phyloP scores from a whole-genome alignment of 345 rosid genomes.

The Hirschfeldia incana region DNA sequence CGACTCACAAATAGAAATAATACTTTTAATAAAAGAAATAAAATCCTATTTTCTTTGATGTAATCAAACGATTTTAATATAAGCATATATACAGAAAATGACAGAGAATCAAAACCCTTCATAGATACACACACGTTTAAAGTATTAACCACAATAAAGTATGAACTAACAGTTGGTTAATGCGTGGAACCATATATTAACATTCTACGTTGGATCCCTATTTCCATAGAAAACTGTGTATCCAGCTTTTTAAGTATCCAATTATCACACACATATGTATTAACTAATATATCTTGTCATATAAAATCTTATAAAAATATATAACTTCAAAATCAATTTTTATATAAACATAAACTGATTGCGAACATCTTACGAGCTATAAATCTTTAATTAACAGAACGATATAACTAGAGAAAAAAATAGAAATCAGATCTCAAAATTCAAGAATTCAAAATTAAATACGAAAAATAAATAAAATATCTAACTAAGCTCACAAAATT shows the following conservation, averaged over 20 bases:
- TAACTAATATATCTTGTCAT: neutral
- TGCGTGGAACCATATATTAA: slow-evolving; percentile 33
- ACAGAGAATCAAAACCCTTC: neutral
- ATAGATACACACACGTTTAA: slow-evolving; percentile 20
- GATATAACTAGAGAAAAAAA: neutral
- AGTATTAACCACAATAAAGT: slow-evolving; percentile 20
- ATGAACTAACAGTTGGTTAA: slow-evolving; percentile 38
- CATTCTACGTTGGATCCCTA: slow-evolving; percentile 40
- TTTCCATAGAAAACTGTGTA: slow-evolving; percentile 34
- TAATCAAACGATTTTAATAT: neutral
- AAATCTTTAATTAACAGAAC: neutral
- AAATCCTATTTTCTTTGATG: neutral
- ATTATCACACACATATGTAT: neutral
- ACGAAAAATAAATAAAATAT: neutral
- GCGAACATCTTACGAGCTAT: neutral
- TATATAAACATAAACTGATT: neutral
- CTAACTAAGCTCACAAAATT: no score
- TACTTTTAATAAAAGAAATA: no score
- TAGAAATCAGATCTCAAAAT: slow-evolving; percentile 16
- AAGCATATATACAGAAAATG: neutral
- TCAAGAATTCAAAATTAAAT: neutral
- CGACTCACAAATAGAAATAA: neutral
- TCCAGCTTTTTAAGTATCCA: slow-evolving; percentile 16
- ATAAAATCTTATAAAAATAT: neutral
- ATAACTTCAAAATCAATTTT: neutral